phyloP scores from a whole-genome alignment of 371 early-diverging fungal species.

The Rhizopus sp. region DNA sequence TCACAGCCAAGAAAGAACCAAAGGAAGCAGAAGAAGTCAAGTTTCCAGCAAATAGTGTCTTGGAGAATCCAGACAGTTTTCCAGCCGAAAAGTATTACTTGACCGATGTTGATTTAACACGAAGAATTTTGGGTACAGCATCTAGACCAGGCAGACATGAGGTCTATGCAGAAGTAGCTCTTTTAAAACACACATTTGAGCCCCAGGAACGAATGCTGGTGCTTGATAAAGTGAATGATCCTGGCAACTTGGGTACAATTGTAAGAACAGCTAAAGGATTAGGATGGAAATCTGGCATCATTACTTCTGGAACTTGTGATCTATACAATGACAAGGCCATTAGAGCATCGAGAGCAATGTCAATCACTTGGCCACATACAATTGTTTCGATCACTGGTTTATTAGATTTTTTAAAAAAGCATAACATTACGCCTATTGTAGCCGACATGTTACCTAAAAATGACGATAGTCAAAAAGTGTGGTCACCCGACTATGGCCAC shows the following conservation, averaged over 20 bases:
- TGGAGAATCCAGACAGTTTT: slow-evolving; percentile 34
- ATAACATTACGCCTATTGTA: slow-evolving; percentile 50
- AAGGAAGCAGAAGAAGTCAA: slow-evolving; percentile 32
- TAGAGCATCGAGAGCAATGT: slow-evolving; percentile 50
- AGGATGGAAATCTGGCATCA: slow-evolving; percentile 53
- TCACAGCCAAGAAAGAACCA: slow-evolving; percentile 38
- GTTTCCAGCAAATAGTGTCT: slow-evolving; percentile 32
- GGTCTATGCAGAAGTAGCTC: slow-evolving; percentile 44
- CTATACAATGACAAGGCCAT: slow-evolving; percentile 56
- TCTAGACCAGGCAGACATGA: slow-evolving; percentile 49
- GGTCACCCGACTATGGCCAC: slow-evolving; percentile 30
- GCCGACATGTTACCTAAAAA: slow-evolving; percentile 53
- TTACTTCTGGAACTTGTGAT: slow-evolving; percentile 54
- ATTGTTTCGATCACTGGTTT: slow-evolving; percentile 23
- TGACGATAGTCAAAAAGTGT: slow-evolving; percentile 12
- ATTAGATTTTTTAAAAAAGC: slow-evolving; percentile 28
- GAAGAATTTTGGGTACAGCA: slow-evolving; percentile 50
- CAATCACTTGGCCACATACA: slow-evolving; percentile 46
- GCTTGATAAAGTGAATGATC: slow-evolving; percentile 57
- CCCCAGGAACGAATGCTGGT: slow-evolving; percentile 35
- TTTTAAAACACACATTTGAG: slow-evolving; percentile 18
- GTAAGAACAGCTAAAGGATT: slow-evolving; percentile 57
- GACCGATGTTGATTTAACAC: slow-evolving; percentile 42
- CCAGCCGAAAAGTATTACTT: slow-evolving; percentile 39
- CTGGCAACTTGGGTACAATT: slow-evolving; percentile 56